A percentile compares a stretch with the other conserved stretches of the same genome.
phyloP scores from a whole-genome alignment of 2,329 filamentous ascomycete species.

The Alternaria arborescens region DNA sequence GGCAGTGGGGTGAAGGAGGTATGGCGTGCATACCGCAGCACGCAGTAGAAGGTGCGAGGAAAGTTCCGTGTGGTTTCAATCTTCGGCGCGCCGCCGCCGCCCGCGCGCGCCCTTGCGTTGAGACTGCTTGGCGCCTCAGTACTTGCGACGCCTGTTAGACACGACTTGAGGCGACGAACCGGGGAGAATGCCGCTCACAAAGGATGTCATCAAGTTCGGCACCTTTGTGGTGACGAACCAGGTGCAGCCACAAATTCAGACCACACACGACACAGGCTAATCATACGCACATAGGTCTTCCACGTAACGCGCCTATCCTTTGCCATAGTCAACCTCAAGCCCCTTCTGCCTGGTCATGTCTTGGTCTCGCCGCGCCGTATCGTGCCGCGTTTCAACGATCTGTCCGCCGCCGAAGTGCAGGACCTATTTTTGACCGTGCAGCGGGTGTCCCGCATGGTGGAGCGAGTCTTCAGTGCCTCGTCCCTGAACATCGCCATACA shows the following conservation, averaged over 20 bases:
- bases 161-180: constrained; percentile 1
- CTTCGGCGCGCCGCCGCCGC: constrained; percentile 9
- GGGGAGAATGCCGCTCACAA: constrained; percentile 48
- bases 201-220: constrained; percentile 54
- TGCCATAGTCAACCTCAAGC: constrained; percentile 94
- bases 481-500: constrained; percentile 96
- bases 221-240: constrained; percentile 56
- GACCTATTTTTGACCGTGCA: constrained; percentile 92
- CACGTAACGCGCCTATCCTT: constrained; percentile 80
- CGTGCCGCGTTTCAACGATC: constrained; percentile 77
- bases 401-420: constrained; percentile 74
- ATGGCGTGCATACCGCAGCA: constrained; percentile 10
- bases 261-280: not conserved
- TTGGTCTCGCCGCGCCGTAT: constrained; percentile 79
- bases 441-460: constrained; percentile 78
- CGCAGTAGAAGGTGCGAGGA: constrained; percentile 17
- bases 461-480: constrained; percentile 68
- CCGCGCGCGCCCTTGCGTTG: constrained; percentile 5
- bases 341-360: constrained; percentile 90
- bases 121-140: constrained; percentile 10
- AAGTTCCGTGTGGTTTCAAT: constrained; percentile 20
- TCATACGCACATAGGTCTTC: constrained; percentile 73
- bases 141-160: constrained; percentile 12
- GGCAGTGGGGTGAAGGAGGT: constrained; percentile 1
- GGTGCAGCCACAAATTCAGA: constrained; percentile 37